Percentiles rank a stretch among this genome's conserved stretches.
These are phyloP conservation scores for Athelia sp. DNA, from an alignment of 1,284 basidiomycete species.

Conservation along the genomic window DNA sequence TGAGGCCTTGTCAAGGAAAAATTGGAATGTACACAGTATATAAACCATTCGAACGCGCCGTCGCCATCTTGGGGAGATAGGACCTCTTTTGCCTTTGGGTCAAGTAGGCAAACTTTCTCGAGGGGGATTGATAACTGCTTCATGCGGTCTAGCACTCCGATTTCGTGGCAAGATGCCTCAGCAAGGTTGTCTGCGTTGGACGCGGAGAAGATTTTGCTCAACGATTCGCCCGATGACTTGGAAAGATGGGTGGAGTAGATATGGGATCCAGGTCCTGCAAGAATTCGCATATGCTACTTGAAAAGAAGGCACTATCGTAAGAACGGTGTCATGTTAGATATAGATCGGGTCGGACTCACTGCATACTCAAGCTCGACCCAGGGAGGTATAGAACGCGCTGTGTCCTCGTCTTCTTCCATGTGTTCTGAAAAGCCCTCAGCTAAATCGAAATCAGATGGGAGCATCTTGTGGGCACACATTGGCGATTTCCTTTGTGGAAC, in stretches of 20 bases:
- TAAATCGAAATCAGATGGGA: too few species aligned
- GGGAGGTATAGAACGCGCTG: constrained; percentile 66
- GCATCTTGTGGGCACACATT: too few species aligned
- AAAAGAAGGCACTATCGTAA: neutral
- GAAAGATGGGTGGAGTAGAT: constrained; percentile 88
- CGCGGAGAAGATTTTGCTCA: constrained; percentile 38
- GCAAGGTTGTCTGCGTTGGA: constrained; percentile 27
- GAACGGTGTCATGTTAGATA: constrained; percentile 1
- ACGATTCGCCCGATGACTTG: constrained; percentile 53
- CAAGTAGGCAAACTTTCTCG: constrained; percentile 77
- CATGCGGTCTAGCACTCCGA: constrained; percentile 67
- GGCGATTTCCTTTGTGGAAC: too few species aligned
- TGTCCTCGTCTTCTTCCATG: constrained; percentile 90
- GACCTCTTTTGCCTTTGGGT: constrained; percentile 73
- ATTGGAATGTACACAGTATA: constrained; percentile 69
- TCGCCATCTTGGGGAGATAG: constrained; percentile 75
- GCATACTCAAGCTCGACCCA: constrained; percentile 88
- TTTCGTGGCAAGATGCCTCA: constrained; percentile 53
- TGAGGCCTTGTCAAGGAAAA: constrained; percentile 1
- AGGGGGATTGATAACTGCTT: constrained; percentile 39
- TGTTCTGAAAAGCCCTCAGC: constrained; percentile 57
- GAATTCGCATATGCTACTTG: constrained; percentile 74
- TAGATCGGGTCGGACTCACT: constrained; percentile 23
- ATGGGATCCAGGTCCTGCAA: constrained; percentile 61
- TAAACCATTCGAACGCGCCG: constrained; percentile 74